These are phyloP conservation scores for Cyathus pygmaeus DNA, from an alignment of 1,284 basidiomycete genomes.

Conservation along the genomic window DNA sequence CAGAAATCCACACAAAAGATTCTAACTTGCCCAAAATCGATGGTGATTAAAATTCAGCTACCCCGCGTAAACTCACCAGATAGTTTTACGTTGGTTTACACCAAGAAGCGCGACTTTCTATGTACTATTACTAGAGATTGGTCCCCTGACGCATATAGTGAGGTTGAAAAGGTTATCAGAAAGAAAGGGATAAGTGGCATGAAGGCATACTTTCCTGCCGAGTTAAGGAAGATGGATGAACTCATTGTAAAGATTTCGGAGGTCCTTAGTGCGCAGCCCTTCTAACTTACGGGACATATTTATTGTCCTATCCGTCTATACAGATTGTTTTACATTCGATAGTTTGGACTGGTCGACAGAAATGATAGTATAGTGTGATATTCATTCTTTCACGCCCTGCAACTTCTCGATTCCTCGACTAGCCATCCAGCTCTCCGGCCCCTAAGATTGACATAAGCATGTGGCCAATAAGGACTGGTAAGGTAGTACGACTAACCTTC, in stretches of 20 bases:
- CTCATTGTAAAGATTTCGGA: conserved; percentile 58
- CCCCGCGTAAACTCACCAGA: too few species aligned
- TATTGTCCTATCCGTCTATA: too few species aligned
- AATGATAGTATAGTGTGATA: too few species aligned
- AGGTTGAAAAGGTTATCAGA: conserved; percentile 43
- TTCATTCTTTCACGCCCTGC: too few species aligned
- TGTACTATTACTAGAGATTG: conserved; percentile 48
- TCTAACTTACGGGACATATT: too few species aligned
- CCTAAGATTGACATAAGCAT: too few species aligned
- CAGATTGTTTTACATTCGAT: too few species aligned
- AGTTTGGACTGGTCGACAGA: too few species aligned
- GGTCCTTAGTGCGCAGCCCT: conserved; percentile 54
- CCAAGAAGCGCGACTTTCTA: conserved; percentile 56
- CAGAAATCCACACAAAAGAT: too few species aligned
- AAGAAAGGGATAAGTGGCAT: conserved; percentile 50
- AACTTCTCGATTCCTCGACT: conserved; percentile 14
- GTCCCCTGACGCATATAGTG: conserved; percentile 8
- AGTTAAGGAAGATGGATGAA: conserved; percentile 51
- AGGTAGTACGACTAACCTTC: conserved; percentile 34
- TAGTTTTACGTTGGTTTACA: too few species aligned
- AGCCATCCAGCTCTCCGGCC: conserved; percentile 14
- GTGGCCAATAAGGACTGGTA: background rate
- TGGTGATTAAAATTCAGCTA: too few species aligned
- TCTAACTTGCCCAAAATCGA: too few species aligned
- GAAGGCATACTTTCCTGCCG: conserved; percentile 63